Evolutionary conservation across 2,329 filamentous ascomycete species (phyloP).

Genomic region (Fusarium nurragi): DNA sequence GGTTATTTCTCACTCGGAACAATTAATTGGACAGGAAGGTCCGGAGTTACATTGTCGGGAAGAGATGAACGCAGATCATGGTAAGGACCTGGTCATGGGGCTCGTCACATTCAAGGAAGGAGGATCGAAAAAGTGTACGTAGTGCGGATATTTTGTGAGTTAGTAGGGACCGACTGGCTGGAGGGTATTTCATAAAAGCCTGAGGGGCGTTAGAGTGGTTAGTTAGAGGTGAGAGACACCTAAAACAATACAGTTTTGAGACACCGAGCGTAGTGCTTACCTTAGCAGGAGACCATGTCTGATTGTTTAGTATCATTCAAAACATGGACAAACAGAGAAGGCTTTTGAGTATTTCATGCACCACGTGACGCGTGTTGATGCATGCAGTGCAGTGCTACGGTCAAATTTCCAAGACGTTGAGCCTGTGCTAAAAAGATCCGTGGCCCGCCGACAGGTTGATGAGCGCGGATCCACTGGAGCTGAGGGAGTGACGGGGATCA

Average conservation of each 20-base stretch:
- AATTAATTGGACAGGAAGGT: constrained; percentile 15
- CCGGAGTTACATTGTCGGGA: neutral
- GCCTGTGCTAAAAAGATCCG: no score
- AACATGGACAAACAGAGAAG: no score
- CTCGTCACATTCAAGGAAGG: constrained; percentile 5
- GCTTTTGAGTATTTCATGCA: neutral
- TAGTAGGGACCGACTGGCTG: neutral
- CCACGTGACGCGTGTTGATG: neutral
- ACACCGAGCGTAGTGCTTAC: neutral
- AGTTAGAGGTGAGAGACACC: neutral
- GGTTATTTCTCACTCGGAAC: constrained; percentile 26
- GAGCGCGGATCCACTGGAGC: neutral
- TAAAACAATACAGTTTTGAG: neutral
- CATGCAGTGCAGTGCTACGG: neutral
- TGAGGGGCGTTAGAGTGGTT: neutral
- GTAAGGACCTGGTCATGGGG: constrained; percentile 14
- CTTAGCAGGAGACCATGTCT: no score
- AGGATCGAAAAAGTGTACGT: neutral
- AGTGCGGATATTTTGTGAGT: no score
- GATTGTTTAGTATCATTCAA: no score
- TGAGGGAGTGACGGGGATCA: neutral
- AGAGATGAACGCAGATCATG: constrained; percentile 26
- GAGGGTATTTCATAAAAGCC: neutral
- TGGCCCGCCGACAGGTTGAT: neutral
- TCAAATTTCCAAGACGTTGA: neutral